Base-by-base conservation (phyloP, 352 stramenopile genomes). In the Phytophthora pluvialis region DNA sequence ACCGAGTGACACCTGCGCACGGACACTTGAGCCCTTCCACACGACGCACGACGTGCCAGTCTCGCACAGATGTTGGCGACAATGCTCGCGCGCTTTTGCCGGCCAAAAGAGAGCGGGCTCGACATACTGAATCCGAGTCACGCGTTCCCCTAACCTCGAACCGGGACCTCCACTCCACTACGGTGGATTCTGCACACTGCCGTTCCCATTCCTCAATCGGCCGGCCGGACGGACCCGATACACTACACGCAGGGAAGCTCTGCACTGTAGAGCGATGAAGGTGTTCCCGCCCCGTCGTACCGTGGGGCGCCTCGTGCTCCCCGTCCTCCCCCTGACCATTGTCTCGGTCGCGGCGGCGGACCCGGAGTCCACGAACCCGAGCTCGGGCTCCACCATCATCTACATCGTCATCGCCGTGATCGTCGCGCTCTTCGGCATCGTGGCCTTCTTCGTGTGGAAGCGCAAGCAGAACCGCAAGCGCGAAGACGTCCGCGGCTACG, bases 381-480 rank as follows among this genome's bases (percentile, higher is more conserved):
- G 65, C 33, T 75, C 70, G 16, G 52, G 56, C 18, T 80, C 76
- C 5, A 80, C 65, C 32, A 69, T 88, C 65, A 72, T 89, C 52
- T 87, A 82, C 66, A 77, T 89, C 48, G 78, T 86, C 38, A 67
- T 88, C 21, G 77, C 72, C 25, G 69, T 89, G 8, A 67, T 87
- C 32, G 67, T 80, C 18, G 42, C 81, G 40, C 77, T 91, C 18
- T 77, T 88, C 43, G 49, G 84, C 18, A 67, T 80, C 25, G 70
- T 72, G 12, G 77, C 69, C 16, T 72, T 75, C 28, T 89, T 88
- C 60, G 71, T 86, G 29, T 89, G 75, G 68, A 78, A 73, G 47
- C 73, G 81, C 35, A 72, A 72, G 9, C 75, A 77, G 53, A 72
- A 73, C 53, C 69, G 51, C 56, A 70, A 73, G 51, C 53, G 44